Evolutionary conservation across 2,329 filamentous ascomycete genomes (phyloP).

Genomic region (Coniochaeta ligniaria): DNA sequence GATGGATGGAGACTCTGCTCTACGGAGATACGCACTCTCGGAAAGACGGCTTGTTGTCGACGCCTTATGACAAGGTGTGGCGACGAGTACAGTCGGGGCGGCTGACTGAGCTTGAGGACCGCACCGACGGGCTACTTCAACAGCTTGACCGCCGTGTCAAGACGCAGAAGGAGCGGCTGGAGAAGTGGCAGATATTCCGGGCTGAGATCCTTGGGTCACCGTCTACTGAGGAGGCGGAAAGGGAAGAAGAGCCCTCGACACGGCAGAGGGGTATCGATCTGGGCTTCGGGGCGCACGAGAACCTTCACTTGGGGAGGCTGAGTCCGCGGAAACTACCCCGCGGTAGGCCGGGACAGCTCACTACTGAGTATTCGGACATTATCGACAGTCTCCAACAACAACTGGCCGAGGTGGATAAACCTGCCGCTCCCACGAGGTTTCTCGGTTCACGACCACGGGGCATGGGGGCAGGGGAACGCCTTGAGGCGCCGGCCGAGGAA

Average conservation of each 20-base stretch:
- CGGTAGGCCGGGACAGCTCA: conserved; percentile 16
- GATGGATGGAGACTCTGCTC: conserved; percentile 66
- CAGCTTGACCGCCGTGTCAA: conserved; percentile 64
- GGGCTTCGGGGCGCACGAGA: conserved; percentile 45
- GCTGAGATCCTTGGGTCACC: conserved; percentile 34
- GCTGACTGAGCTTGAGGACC: conserved; percentile 48
- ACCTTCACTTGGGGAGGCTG: conserved; percentile 32
- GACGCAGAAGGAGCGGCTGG: conserved; percentile 59
- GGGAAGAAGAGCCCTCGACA: conserved; percentile 12
- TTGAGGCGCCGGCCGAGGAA: conserved; percentile 14
- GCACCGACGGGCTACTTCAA: conserved; percentile 49
- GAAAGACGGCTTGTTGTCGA: conserved; percentile 57
- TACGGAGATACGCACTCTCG: conserved; percentile 53
- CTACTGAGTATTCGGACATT: conserved; percentile 35
- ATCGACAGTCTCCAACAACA: conserved; percentile 34
- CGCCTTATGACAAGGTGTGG: conserved; percentile 67
- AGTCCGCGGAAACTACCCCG: conserved; percentile 19
- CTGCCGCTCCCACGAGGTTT: conserved; percentile 15
- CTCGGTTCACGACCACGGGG: conserved; percentile 2
- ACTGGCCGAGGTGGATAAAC: conserved; percentile 21
- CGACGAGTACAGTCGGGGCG: conserved; percentile 53
- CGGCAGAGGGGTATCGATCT: conserved; percentile 41
- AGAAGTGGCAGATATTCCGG: conserved; percentile 67
- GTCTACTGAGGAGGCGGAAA: conserved; percentile 12
- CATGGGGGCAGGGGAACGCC: background rate